Base-by-base conservation (phyloP, 768 basidiomycete species). In the Coprinopsis marcescibilis region DNA sequence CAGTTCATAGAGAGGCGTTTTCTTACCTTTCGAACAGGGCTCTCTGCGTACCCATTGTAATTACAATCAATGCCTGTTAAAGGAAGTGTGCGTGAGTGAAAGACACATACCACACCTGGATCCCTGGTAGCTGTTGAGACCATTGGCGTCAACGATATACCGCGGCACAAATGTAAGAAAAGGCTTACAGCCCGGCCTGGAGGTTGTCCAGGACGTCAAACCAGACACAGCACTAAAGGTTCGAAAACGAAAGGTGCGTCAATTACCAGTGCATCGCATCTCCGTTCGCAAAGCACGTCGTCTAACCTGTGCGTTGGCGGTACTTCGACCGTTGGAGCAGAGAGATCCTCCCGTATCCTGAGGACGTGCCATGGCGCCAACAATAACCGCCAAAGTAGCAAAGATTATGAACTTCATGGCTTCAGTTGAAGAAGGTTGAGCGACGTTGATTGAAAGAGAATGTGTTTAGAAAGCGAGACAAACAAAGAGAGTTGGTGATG, bases 131-230 rank as follows among this genome's bases (percentile, higher is more conserved):
- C 39, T 38, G 26, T 21, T 4, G n/a, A n/a, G n/a, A n/a, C n/a
- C n/a, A n/a, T n/a, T 43, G 65, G 10, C 35, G 35, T 36, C 10
- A 17, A 17, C 19, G 35, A 10, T 8, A 19, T n/a, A n/a, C n/a
- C n/a, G n/a, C n/a, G n/a, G n/a, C n/a, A n/a, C 5, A 20, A 7
- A 19, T 5, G n/a, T n/a, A 14, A 29, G 19, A 15, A 27, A 15
- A 13, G 13, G 25, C 65, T 45, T 67, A 67, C 52, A 71, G 51
- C 48, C 68, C 65, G 19, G 50, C 50, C 48, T 70, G 70, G 26
- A 71, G 50, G 41, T 71, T 68, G 25, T 66, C 65, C 5, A 69
- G 53, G 25, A 72, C 56, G 35, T 69, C 64, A 56, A 69, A 68
- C 55, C 68, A 60, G n/a, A 52, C 60, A 45, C 69, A 70, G 55